These are phyloP conservation scores for Oryza glaberrima DNA, from an alignment of 176 grass and related monocot genomes.

Conservation along the genomic window DNA sequence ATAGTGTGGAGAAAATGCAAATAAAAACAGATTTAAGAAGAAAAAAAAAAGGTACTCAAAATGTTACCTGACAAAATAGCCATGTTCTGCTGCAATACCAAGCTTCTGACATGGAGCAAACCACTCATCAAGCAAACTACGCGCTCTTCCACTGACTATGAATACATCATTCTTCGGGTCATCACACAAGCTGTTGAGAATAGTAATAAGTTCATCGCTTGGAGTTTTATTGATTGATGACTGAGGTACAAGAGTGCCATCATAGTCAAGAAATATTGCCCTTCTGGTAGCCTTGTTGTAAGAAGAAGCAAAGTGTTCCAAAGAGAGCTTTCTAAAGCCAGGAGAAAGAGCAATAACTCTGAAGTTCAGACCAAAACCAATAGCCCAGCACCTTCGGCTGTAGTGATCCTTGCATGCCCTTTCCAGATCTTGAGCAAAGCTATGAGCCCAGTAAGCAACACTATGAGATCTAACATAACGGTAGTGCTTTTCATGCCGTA, in stretches of 20 bases:
- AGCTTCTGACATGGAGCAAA: conserved; percentile 75
- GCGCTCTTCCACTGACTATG: conserved; percentile 78
- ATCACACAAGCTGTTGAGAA: conserved; percentile 68
- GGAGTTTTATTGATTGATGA: conserved; percentile 77
- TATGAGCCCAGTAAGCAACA: conserved; percentile 75
- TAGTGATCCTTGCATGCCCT: conserved; percentile 87
- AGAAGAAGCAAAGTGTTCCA: conserved; percentile 55
- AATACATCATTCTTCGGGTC: conserved; percentile 78
- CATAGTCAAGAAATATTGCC: conserved; percentile 90
- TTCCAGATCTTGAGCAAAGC: conserved; percentile 86
- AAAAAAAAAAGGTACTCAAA: neutral
- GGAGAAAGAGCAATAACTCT: conserved; percentile 77
- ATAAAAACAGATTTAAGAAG: neutral
- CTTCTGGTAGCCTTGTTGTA: conserved; percentile 76
- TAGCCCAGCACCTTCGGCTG: conserved; percentile 72
- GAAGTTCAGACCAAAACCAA: conserved; percentile 88
- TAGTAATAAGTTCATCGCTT: conserved; percentile 55
- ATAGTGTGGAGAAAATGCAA: neutral
- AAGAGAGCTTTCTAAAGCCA: conserved; percentile 81
- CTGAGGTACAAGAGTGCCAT: conserved; percentile 84
- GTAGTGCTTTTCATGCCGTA: conserved; percentile 87
- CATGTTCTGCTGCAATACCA: conserved; percentile 91
- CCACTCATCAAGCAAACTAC: conserved; percentile 61
- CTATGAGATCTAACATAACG: conserved; percentile 75
- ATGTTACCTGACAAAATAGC: conserved; percentile 80